Evolutionary conservation across 495 filamentous ascomycete species (phyloP), one percentile per base, ranked within the genome.

Genomic region (Astrocystis sublimbata): DNA sequence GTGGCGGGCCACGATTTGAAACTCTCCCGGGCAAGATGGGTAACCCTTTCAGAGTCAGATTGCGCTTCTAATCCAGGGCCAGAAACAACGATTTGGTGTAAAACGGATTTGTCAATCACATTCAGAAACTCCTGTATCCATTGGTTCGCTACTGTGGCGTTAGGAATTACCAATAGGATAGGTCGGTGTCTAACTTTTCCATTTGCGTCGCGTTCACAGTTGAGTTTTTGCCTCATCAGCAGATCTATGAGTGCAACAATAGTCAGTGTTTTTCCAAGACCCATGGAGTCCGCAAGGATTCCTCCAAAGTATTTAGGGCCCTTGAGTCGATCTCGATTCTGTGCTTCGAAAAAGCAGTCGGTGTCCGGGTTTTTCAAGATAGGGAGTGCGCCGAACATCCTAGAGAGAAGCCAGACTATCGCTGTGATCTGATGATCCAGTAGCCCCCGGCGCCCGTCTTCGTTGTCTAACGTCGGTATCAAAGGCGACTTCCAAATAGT

Each of bases 221-320:
- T 65, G 0, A 72, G 31, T n/a, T 50, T 49, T 21, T 72, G 69
- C 3, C 45, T 46, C 3, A 64, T 59, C 12, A 72, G 35, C 2
- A 72, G 53, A 4, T 68, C 63, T 4, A 70, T 8, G 4, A 58
- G 54, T 13, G 69, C 65, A 30, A 72, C 63, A 0, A 65, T 68
- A 1, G 60, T 64, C 4, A 97, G 78, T 0, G 93, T 97, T 73
- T 97, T 97, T 5, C 93, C 93, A 10, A 97, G 77, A 2, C 93
- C 93, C 93, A 97, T 96, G 56, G 96, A 93, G 70, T 97, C 93
- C 6, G 91, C 91, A 3, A 96, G 76, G 36, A 97, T 92, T 26
- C 90, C 92, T 53, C 92, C 93, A 8, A 56, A 64, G 15, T 68
- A 72, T n/a, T 42, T 64, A 0, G 67, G 67, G 5, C 69, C 63